Base-by-base conservation (phyloP, 2,329 filamentous ascomycete species). In the Fusarium pseudograminearum region DNA sequence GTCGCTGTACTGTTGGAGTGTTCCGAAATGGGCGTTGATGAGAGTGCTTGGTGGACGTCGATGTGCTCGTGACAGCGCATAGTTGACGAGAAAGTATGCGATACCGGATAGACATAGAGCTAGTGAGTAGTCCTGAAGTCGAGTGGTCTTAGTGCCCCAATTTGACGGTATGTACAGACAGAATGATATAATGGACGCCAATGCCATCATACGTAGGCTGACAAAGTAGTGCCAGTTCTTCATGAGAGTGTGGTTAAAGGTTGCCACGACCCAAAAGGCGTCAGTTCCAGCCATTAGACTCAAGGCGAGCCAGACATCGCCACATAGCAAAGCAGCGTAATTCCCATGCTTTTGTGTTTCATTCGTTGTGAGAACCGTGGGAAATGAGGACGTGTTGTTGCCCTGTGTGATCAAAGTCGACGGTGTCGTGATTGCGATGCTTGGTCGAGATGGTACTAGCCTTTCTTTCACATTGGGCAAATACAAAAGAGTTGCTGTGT, bases 271-370 rank as follows among this genome's bases (percentile, higher is more conserved):
- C 48, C 48, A 51, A 1, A 51, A 51, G 7, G 48, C 48, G 1
- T 51, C 48, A 5, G 48, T 51, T 1, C 48, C 48, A 16, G 48
- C 48, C 48, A 51, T 51, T 0, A 51, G 18, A 14, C 48, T 40
- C 0, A 51, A 1, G 1, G 48, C 48, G 1, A 51, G 14, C 48
- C 48, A 51, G 3, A 51, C 48, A 0, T 51, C 48, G 3, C 33
- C 48, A 5, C 48, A 51, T 12, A 40, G 2, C 0, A 51, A 12
- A 2, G 24, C 48, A 7, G 48, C 18, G 1, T 4, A 38, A 2
- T 15, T 1, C 0, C 6, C 9, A 20, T 38, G 12, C 0, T 4
- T 6, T 1, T 20, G 7, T 28, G 10, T 20, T 0, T 40, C 9
- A 3, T 0, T 12, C 2, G 9, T 2, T 7, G 4, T 4, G 10